Evolutionary conservation across 768 basidiomycete genomes (phyloP).

Genomic region (Collybiopsis luxurians): DNA sequence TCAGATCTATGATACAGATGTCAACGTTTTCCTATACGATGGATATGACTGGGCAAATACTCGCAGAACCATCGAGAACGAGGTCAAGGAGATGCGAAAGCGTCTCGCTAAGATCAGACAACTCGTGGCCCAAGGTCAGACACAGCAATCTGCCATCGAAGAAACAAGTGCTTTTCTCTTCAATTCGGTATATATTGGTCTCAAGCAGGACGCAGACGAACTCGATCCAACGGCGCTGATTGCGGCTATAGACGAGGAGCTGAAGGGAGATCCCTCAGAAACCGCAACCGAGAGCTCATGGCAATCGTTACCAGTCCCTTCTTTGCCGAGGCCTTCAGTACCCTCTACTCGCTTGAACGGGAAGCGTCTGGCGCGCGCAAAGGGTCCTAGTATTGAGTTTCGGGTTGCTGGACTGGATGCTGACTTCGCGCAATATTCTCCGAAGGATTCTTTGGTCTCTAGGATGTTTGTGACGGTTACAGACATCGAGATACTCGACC

Average conservation of each 20-base stretch:
- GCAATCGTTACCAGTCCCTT: slow-evolving; percentile 72
- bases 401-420: slow-evolving; percentile 60
- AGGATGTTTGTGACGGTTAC: slow-evolving; percentile 64
- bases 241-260: slow-evolving; percentile 90
- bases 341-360: slow-evolving; percentile 45
- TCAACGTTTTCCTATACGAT: slow-evolving; percentile 77
- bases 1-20: slow-evolving; percentile 57
- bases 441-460: slow-evolving; percentile 56
- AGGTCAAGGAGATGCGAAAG: slow-evolving; percentile 84
- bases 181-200: slow-evolving; percentile 92
- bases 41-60: slow-evolving; percentile 95
- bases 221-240: slow-evolving; percentile 76
- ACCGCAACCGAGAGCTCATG: slow-evolving; percentile 82
- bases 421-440: slow-evolving; percentile 64
- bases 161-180: slow-evolving; percentile 77
- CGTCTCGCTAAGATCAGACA: slow-evolving; percentile 88
- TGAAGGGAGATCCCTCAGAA: slow-evolving; percentile 67
- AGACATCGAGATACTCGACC: slow-evolving; percentile 89
- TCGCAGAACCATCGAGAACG: slow-evolving; percentile 81
- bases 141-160: slow-evolving; percentile 73
- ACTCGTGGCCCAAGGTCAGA: slow-evolving; percentile 87
- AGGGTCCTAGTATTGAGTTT: slow-evolving; percentile 82
- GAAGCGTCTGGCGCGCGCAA: slow-evolving; percentile 69
- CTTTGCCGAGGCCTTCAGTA: slow-evolving; percentile 38
- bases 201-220: slow-evolving; percentile 74